Base-by-base conservation (phyloP, 805 yeast species). In the Candida fluviatilis region DNA sequence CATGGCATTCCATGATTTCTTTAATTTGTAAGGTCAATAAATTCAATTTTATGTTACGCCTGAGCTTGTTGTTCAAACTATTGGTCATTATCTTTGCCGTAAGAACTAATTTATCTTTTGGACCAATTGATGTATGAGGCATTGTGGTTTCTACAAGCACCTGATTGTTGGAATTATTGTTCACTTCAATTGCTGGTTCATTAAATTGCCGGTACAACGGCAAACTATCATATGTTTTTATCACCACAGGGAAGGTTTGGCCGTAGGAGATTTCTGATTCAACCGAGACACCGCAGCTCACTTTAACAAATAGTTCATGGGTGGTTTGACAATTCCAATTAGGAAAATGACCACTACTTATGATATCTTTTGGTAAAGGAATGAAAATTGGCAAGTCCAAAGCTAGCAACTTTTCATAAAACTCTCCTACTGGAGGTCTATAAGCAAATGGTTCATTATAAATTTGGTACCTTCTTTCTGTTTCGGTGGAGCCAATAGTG, bases 321-420 rank as follows among this genome's bases (percentile, higher is more conserved):
- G 60, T 55, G 1, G 80, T 73, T 19, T 63, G 61, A 1, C 79
- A 79, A 39, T 56, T 60, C 72, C 78, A 74, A 13, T 56, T 52
- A 4, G 63, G 55, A 32, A 69, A 71, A 38, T 60, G 69, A 5
- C 80, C 76, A 19, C 83, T 77, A 19, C 80, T 69, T 8, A 69
- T 61, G 3, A 78, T 64, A 37, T 76, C 76, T 34, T 70, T 71
- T 1, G 77, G 78, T 14, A 81, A 55, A 0, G 78, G 80, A 12
- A 81, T 68, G 3, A 80, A 58, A 28, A 81, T 56, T 0, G 87
- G 87, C 1, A 80, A 52, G 49, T 80, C 85, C 26, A 80, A 49
- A 0, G 80, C 84, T 3, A 80, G 47, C 15, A 75, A 49, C 17
- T 67, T 64, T 38, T 66, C 64, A 31, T 57, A 47, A 37, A 64